Evolutionary conservation across 257 asterid genomes (phyloP).

Genomic region (Solanum pennellii): DNA sequence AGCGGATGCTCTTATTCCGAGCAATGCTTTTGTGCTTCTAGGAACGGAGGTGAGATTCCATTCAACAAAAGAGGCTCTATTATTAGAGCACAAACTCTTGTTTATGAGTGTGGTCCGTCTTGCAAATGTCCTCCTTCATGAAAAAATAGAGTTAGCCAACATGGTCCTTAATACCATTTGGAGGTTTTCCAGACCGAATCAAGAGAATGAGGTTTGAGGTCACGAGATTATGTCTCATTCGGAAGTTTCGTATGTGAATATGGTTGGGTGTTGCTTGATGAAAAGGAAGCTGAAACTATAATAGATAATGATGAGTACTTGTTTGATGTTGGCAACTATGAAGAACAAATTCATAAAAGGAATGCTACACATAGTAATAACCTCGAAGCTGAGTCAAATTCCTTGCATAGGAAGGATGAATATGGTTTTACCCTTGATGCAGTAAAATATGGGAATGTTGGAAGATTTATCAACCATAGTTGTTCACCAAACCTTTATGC

Average conservation of each 20-base stretch:
- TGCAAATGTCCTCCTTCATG: neutral
- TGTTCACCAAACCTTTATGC: constrained; percentile 28
- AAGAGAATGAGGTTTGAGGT: neutral
- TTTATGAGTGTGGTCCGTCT: neutral
- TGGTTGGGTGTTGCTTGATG: too few species aligned
- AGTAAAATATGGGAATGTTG: constrained; percentile 26
- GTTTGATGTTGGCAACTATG: neutral
- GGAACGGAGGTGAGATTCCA: neutral
- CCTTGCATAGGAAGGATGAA: neutral
- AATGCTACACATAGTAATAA: neutral
- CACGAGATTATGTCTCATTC: neutral
- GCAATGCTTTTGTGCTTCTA: neutral
- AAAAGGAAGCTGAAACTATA: neutral
- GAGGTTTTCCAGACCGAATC: neutral
- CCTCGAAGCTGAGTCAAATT: neutral
- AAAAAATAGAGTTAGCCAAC: neutral
- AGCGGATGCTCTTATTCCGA: neutral
- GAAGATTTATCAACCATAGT: constrained; percentile 34
- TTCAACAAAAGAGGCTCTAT: neutral
- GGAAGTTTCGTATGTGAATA: neutral
- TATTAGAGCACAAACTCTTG: neutral
- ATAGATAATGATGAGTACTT: constrained; percentile 3
- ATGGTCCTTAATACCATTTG: neutral
- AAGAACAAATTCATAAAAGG: neutral
- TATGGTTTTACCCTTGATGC: constrained; percentile 24